Evolutionary conservation across 2,329 filamentous ascomycete species (phyloP), one percentile per base, ranked within the genome.

Genomic region (Epichloe scottii): DNA sequence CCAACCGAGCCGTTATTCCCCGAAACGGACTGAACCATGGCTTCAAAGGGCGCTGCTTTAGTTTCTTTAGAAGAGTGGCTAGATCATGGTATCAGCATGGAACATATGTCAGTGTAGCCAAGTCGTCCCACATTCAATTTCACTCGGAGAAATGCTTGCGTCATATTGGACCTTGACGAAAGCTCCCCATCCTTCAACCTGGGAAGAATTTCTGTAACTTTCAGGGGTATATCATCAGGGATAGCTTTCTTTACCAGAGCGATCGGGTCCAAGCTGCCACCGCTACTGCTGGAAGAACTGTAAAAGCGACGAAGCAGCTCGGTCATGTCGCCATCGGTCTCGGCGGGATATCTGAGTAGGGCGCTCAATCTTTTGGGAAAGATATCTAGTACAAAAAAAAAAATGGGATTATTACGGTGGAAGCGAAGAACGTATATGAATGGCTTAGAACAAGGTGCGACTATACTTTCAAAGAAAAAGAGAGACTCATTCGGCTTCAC

Each of bases 21-120:
- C 80, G 76, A 56, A 95, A 84, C 0, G 89, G 89, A 58, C 84
- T 94, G 72, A 93, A 96, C 87, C 90, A 95, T 3, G 91, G 90
- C 54, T 82, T 87, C 38, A 95, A 78, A 0, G 84, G 85, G 15
- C 83, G 76, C 53, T 88, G 73, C 51, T 77, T 71, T 1, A 97
- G 72, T 56, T 84, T 76, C 34, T 79, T 70, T 23, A 76, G 71
- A 4, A 95, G 69, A 3, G 72, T 73, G 19, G 71, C 73, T 68
- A 30, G 49, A 48, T 46, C 8, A n/a, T 2, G 12, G 15, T 11
- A 46, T 52, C 42, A 56, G 49, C 19, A 12, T 34, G 12, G 19
- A 33, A 15, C 8, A 10, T 2, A 4, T 37, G 5, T 33, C 6
- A 10, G 15, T 3, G n/a, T n/a, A 12, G 33, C 12, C 30, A 30